Evolutionary conservation across 169 alveolate genomes (phyloP), one percentile per base, ranked within the genome.

Genomic region (Eimeria sp.): DNA sequence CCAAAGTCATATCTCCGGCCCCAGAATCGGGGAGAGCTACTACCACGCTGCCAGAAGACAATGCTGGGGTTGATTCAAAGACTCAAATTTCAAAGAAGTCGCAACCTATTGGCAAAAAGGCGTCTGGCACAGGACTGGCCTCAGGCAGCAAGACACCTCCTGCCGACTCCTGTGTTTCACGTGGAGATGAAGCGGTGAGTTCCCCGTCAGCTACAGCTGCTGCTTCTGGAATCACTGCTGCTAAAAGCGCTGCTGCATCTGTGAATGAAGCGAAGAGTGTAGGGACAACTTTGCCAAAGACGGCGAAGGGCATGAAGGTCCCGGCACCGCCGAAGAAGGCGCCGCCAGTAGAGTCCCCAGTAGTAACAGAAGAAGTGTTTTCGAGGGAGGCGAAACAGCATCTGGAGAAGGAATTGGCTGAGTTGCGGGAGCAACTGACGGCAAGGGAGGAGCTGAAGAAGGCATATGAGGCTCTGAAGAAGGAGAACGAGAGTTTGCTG

Each of bases 301-400:
- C 72, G 72, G 71, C 76, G 33, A 54, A 82, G 74, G 90, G 37
- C 18, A 82, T 58, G 52, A 82, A 82, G 90, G 90, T 82, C 33
- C 90, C 90, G 64, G 76, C 90, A 33, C 90, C 90, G 60, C 90
- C 90, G 54, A 82, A 82, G 52, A 82, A 82, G 90, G 90, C 72
- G 60, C 68, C 72, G 49, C 90, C 90, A 23, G 72, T 58, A 58
- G 90, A 82, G 72, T 27, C 74, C 49, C 72, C 54, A 13, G 14
- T 56, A 25, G 30, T 20, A 23, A 3, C 56, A 33, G 68, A 52
- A 58, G 90, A 56, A 46, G 46, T 52, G 6, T 82, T 82, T 37
- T 82, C 90, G 8, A 37, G 13, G 49, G 90, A 82, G 90, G 90
- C 90, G 33, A 82, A 33, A 49, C 54, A 82, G 56, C 54, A 30